Conservation (phyloP, 129 eudicot species). For the Tanacetum coccineum region DNA sequence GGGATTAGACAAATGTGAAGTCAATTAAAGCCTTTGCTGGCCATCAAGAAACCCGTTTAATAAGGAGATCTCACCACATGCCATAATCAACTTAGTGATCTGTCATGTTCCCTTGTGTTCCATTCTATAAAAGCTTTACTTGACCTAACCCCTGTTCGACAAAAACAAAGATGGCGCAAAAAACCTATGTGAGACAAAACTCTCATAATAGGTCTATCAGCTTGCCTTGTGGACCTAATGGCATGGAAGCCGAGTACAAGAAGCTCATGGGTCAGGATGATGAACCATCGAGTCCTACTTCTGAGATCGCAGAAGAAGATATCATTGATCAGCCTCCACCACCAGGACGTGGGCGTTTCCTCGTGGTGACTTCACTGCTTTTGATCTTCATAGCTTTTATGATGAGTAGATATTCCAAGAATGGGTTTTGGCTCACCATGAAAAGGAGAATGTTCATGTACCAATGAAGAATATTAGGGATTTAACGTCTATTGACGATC, state of each 20-base stretch:
- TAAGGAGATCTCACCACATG: slow-evolving; percentile 42
- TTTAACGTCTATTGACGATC: slow-evolving; percentile 16
- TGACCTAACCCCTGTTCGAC: slow-evolving; percentile 15
- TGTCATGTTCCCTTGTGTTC: slow-evolving; percentile 31
- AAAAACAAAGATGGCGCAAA: slow-evolving; percentile 24
- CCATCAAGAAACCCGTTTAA: slow-evolving; percentile 31
- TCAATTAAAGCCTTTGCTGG: slow-evolving; percentile 38
- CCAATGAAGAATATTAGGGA: slow-evolving; percentile 13
- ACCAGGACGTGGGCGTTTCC: slow-evolving; percentile 16
- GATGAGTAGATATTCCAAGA: slow-evolving; percentile 27
- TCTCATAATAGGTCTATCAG: slow-evolving; percentile 34
- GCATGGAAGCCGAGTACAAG: no score
- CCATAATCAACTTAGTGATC: no score
- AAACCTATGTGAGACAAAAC: slow-evolving; percentile 34
- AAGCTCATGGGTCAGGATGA: no score
- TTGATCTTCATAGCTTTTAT: slow-evolving; percentile 27
- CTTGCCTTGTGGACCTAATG: slow-evolving; percentile 42
- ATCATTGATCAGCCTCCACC: slow-evolving; percentile 15
- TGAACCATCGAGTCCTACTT: no score
- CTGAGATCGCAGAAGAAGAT: slow-evolving; percentile 35
- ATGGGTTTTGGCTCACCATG: slow-evolving; percentile 27
- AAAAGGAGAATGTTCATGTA: slow-evolving; percentile 21
- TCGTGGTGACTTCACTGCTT: slow-evolving; percentile 18
- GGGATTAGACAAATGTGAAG: slow-evolving; percentile 31
- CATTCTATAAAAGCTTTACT: slow-evolving; percentile 23